Base-by-base conservation (phyloP, 2,329 filamentous ascomycete genomes). In the Amesomyces nigricolor region DNA sequence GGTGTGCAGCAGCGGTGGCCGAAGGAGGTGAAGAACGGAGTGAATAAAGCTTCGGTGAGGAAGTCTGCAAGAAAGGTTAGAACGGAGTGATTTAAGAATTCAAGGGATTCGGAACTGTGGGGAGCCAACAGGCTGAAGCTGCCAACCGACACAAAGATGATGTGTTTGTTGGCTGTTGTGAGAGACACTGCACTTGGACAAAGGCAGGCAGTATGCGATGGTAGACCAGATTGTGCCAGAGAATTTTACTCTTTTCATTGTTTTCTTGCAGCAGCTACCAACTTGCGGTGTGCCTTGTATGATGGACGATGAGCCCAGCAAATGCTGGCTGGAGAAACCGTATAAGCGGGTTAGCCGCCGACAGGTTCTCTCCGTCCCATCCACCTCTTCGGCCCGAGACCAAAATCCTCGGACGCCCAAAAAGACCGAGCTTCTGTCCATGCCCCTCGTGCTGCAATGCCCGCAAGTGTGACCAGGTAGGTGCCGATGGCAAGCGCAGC, bases 261-360 rank as follows among this genome's bases (percentile, higher is more conserved):
- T 72, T 67, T 70, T 63, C 19, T 47, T 47, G n/a, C 67, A 69
- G 52, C 67, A 72, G 65, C 68, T 72, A 70, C 65, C 67, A 68
- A 71, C 68, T 53, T 54, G 56, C 58, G 52, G 53, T 45, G 53
- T 45, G 47, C 42, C 35, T 30, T n/a, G 43, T 30, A 30, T 30
- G 37, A 47, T 47, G 57, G 39, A 52, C 40, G 45, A 51, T 49
- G 44, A 13, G 32, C 39, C 29, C 43, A 43, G 29, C n/a, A 43
- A 55, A 35, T 35, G 32, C 32, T 35, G 32, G 32, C 32, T 35
- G 32, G 9, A 35, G 32, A 35, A 35, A 35, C 32, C 32, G 8
- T 13, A 11, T 35, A 4, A 13, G 32, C 32, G 32, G 32, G 32
- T 10, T 10, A 9, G 32, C 32, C 32, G 32, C 11, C 32, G 32